A percentile compares a stretch with the other conserved stretches of the same genome.
These are phyloP conservation scores for Fraxinus platypoda DNA, from an alignment of 305 asterid species.

Conservation along the genomic window DNA sequence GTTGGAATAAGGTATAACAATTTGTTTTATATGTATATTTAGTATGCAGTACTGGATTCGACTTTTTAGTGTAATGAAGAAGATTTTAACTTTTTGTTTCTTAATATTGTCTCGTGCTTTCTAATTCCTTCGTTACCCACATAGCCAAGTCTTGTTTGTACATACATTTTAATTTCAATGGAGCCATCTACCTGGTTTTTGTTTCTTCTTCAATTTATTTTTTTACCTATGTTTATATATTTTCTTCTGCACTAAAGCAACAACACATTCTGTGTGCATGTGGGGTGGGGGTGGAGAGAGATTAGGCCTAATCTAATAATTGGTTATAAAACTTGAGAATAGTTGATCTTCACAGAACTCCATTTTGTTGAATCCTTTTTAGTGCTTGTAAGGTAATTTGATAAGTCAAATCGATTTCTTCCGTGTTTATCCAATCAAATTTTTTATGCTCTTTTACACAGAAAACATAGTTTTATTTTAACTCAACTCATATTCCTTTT, in stretches of 20 bases:
- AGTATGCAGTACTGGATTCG: neutral
- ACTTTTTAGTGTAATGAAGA: neutral
- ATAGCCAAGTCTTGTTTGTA: constrained; percentile 17
- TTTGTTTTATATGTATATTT: neutral
- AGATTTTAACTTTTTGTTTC: neutral
- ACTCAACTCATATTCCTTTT: neutral
- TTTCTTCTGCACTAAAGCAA: neutral
- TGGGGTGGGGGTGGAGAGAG: neutral
- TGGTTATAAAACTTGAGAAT: neutral
- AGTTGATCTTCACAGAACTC: neutral
- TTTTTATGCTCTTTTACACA: neutral
- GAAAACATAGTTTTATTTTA: too few species aligned
- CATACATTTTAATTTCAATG: neutral
- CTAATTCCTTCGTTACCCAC: neutral
- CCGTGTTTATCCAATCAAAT: neutral
- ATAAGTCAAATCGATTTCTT: neutral
- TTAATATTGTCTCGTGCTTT: neutral
- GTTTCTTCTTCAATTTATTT: neutral
- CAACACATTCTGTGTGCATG: neutral
- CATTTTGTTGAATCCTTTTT: too few species aligned
- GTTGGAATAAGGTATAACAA: neutral
- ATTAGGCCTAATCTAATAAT: neutral
- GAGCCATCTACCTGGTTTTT: neutral
- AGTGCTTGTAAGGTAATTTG: neutral
- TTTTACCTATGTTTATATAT: neutral